Evolutionary conservation across 257 asterid species (phyloP).

Genomic region (Przewalskia tangutica): DNA sequence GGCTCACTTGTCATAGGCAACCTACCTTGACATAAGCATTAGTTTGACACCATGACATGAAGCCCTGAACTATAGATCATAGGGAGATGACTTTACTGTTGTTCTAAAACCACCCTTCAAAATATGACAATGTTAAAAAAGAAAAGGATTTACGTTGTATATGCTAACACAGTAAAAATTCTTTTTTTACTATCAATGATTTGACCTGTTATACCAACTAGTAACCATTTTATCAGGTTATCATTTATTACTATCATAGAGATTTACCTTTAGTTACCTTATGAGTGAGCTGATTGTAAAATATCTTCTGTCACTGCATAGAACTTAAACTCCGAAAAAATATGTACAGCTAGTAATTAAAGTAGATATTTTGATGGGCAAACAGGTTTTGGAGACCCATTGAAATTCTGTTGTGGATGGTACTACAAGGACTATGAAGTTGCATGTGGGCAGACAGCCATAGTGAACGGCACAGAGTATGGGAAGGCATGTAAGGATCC

Average conservation of each 20-base stretch:
- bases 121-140: no score
- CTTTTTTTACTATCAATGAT: neutral
- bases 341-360: neutral
- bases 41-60: neutral
- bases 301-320: neutral
- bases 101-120: neutral
- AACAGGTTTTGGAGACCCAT: constrained; percentile 24
- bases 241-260: neutral
- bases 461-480: constrained; percentile 21
- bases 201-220: neutral
- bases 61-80: neutral
- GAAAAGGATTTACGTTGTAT: no score
- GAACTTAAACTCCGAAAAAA: neutral
- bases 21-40: neutral
- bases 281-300: neutral
- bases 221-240: neutral
- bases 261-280: neutral
- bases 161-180: neutral
- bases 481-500: constrained; percentile 26
- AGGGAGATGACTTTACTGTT: no score
- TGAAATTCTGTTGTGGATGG: constrained; percentile 20
- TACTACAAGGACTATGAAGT: constrained; percentile 8
- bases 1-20: neutral
- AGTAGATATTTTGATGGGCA: constrained; percentile 3
- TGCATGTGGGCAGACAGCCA: constrained; percentile 26